These are phyloP conservation scores for Penicillium aurantiogriseum DNA, from an alignment of 2,329 filamentous ascomycete genomes.

Conservation along the genomic window DNA sequence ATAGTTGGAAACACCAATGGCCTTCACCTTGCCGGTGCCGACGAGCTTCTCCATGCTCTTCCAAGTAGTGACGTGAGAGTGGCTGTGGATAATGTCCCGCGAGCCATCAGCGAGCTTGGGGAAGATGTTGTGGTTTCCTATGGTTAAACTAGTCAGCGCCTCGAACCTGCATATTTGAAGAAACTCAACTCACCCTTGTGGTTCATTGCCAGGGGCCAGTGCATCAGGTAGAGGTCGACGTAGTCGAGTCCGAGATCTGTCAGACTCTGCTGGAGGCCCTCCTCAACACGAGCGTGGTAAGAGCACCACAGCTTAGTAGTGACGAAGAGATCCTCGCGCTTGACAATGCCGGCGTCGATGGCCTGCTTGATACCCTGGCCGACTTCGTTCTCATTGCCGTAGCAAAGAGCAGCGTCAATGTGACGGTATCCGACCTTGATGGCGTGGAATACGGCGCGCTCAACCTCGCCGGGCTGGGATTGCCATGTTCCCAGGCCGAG, in stretches of 20 bases:
- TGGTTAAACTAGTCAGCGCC: background rate
- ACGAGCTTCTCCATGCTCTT: constrained; percentile 64
- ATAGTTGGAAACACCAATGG: constrained; percentile 62
- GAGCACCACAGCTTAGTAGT: constrained; percentile 85
- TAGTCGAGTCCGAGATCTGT: constrained; percentile 74
- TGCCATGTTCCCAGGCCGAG: constrained; percentile 68
- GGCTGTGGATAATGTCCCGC: constrained; percentile 67
- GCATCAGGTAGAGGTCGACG: constrained; percentile 77
- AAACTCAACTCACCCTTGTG: constrained; percentile 56
- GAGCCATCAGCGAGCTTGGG: constrained; percentile 71
- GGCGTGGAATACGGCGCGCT: constrained; percentile 58
- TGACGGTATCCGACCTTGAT: constrained; percentile 47
- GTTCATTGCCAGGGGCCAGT: constrained; percentile 80
- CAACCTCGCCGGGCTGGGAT: constrained; percentile 58
- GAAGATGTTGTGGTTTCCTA: constrained; percentile 52
- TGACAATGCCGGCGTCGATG: constrained; percentile 65
- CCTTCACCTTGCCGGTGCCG: constrained; percentile 53
- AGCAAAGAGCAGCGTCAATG: constrained; percentile 42
- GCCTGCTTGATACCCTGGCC: constrained; percentile 74
- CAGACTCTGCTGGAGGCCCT: constrained; percentile 70
- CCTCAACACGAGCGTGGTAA: constrained; percentile 68
- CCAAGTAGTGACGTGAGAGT: constrained; percentile 75
- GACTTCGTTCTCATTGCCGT: constrained; percentile 71
- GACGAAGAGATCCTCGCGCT: constrained; percentile 77
- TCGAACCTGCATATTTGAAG: background rate